Conservation (phyloP, 75 land plant genomes). For the Sequoiadendron giganteum region DNA sequence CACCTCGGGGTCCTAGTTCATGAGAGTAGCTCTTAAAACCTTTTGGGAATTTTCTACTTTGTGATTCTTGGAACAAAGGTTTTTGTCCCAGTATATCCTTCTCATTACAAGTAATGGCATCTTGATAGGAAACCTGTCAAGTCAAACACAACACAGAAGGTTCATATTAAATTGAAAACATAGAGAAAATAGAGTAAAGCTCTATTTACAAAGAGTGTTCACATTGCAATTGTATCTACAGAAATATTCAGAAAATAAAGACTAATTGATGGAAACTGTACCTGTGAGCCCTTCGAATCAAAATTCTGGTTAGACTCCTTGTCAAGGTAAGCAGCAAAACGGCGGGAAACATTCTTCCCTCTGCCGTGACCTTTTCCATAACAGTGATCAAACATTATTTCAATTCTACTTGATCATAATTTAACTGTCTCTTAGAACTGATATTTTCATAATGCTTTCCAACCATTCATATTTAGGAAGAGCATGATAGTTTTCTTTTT, state of each 20-base stretch:
- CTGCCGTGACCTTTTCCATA: slow-evolving; percentile 11
- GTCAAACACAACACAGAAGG: neutral
- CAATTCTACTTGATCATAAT: too few relatives aligned
- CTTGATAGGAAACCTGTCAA: slow-evolving; percentile 5
- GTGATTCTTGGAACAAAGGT: slow-evolving; percentile 20
- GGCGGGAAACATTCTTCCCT: neutral
- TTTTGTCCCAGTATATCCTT: slow-evolving; percentile 33
- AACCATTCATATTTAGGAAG: neutral
- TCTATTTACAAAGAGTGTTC: neutral
- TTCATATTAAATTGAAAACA: neutral
- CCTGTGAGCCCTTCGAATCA: slow-evolving; percentile 4
- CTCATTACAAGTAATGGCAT: slow-evolving; percentile 2
- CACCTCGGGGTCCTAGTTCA: slow-evolving; percentile 78
- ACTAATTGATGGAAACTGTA: neutral
- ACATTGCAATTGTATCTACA: neutral
- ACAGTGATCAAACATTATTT: neutral
- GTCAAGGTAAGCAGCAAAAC: neutral
- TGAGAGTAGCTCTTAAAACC: slow-evolving; percentile 80
- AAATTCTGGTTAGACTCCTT: slow-evolving; percentile 7
- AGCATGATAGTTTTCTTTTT: neutral
- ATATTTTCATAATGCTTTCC: neutral
- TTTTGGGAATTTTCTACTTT: slow-evolving; percentile 26
- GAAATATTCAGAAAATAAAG: neutral
- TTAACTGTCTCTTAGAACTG: neutral
- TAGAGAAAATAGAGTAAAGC: neutral